Evolutionary conservation across 345 rosid species (phyloP).

Genomic region (Heritiera littoralis): DNA sequence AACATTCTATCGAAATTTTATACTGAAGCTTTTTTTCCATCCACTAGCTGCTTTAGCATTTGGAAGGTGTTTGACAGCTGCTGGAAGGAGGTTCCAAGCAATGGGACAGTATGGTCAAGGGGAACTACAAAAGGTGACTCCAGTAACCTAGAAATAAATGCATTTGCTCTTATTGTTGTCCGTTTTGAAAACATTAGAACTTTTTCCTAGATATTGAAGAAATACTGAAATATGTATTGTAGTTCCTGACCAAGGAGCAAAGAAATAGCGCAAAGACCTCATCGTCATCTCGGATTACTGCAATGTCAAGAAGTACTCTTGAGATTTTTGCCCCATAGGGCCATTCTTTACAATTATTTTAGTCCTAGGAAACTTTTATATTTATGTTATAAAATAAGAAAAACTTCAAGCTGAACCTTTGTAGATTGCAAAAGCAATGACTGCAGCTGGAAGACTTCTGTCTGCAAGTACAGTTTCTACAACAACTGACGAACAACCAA

Average conservation of each 20-base stretch:
- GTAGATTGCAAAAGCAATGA: slow-evolving; percentile 87
- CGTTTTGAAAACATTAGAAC: neutral
- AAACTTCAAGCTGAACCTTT: neutral
- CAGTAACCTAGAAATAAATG: slow-evolving; percentile 18
- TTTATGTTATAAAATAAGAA: neutral
- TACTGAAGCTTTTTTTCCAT: slow-evolving; percentile 31
- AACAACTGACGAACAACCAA: slow-evolving; percentile 40
- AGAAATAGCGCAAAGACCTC: neutral
- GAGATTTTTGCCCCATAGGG: neutral
- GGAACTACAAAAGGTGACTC: slow-evolving; percentile 76
- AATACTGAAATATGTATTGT: neutral
- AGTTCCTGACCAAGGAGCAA: neutral
- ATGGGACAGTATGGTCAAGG: slow-evolving; percentile 97
- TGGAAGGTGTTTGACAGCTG: slow-evolving; percentile 74
- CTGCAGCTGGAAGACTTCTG: slow-evolving; percentile 58
- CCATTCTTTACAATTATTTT: neutral
- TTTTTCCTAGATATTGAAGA: neutral
- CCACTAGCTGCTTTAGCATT: slow-evolving; percentile 57
- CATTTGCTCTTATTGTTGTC: slow-evolving; percentile 24
- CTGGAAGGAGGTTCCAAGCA: slow-evolving; percentile 84
- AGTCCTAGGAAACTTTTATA: neutral
- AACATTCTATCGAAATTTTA: slow-evolving; percentile 26
- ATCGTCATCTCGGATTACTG: neutral
- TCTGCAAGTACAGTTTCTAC: slow-evolving; percentile 46
- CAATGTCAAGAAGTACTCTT: neutral